phyloP scores from a whole-genome alignment of 2,329 filamentous ascomycete genomes.

The Verticillium alfalfae region DNA sequence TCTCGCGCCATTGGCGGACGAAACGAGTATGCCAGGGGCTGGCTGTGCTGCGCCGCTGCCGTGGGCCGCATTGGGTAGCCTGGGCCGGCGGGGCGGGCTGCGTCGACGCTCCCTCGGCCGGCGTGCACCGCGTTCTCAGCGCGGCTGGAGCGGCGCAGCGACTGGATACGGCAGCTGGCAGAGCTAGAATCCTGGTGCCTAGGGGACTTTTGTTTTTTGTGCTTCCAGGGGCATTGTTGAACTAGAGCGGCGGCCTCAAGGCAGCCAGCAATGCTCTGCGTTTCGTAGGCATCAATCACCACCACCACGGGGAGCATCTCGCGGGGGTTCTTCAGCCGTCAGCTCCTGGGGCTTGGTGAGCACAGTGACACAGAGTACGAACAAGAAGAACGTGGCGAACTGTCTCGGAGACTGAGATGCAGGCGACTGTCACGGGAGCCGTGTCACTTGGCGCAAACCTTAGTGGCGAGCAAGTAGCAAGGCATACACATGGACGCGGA shows the following conservation, averaged over 20 bases:
- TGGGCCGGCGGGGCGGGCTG: too few relatives aligned
- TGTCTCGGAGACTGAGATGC: background rate
- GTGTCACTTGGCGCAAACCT: background rate
- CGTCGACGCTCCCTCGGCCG: too few relatives aligned
- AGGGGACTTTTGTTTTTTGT: too few relatives aligned
- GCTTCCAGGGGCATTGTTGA: background rate
- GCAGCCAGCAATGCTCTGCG: background rate
- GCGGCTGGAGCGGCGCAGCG: background rate
- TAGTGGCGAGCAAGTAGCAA: background rate
- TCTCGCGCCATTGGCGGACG: too few relatives aligned
- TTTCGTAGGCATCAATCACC: too few relatives aligned
- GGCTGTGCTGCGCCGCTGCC: too few relatives aligned
- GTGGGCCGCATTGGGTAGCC: too few relatives aligned
- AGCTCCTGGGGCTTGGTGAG: background rate
- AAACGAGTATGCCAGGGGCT: too few relatives aligned
- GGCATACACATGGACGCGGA: background rate
- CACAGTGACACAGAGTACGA: background rate
- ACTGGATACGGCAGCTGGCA: too few relatives aligned
- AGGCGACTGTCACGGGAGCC: background rate
- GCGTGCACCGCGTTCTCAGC: background rate
- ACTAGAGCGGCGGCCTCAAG: background rate
- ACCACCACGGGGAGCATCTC: background rate
- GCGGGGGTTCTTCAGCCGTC: background rate
- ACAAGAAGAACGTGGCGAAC: background rate
- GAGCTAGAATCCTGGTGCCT: too few relatives aligned